These are phyloP conservation scores for Beta corolliflora DNA, from an alignment of 179 eudicot genomes.

Conservation along the genomic window DNA sequence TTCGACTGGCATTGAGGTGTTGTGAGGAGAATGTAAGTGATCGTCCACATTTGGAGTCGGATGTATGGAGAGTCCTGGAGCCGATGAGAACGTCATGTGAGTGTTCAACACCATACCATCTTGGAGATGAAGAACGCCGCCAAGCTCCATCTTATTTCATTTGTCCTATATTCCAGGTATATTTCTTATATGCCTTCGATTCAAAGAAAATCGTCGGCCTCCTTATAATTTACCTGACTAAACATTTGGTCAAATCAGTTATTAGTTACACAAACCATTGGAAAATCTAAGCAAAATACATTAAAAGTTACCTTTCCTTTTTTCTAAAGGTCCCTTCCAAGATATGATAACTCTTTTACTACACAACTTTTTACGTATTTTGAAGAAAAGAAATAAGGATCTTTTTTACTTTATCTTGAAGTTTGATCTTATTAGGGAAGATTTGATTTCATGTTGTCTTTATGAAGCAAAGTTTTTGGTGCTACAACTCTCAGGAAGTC, in stretches of 20 bases:
- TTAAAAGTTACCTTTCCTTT: no score
- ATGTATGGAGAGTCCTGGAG: slow-evolving; percentile 77
- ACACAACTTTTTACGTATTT: no score
- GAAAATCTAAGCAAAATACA: no score
- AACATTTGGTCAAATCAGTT: no score
- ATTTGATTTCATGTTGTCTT: neutral
- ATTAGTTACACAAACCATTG: no score
- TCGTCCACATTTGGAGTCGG: slow-evolving; percentile 51
- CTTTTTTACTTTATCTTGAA: no score
- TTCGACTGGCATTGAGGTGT: slow-evolving; percentile 49
- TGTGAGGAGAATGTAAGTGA: slow-evolving; percentile 29
- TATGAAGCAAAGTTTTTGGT: neutral
- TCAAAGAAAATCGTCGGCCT: no score
- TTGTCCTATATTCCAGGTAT: slow-evolving; percentile 87
- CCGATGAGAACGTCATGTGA: slow-evolving; percentile 65
- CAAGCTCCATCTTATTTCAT: slow-evolving; percentile 73
- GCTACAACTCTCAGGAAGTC: slow-evolving; percentile 53
- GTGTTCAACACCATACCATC: slow-evolving; percentile 33
- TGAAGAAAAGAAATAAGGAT: no score
- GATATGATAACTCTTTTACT: no score
- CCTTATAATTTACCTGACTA: no score
- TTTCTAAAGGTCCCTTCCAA: no score
- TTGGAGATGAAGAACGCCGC: slow-evolving; percentile 42
- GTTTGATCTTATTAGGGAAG: neutral
- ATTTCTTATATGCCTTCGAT: no score